Base-by-base conservation (phyloP, 78 protist species). In the Creolimax fragrantissima region DNA sequence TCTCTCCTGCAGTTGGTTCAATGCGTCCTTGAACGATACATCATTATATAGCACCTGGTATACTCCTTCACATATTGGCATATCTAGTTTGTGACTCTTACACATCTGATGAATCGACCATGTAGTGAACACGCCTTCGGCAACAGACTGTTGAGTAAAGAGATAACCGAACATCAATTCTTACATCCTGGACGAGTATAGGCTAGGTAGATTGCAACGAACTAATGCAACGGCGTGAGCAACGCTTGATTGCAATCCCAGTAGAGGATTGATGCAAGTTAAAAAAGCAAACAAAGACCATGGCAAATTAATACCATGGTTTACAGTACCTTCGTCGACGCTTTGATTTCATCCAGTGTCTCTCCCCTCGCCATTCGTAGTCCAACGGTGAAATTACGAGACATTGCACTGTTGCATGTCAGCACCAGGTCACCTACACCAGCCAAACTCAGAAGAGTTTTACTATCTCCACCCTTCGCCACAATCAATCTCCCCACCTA, bases 361-460 rank as follows among this genome's bases (percentile, higher is more conserved):
- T 94, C 94, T 4, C 95, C 95, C 44, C 45, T 37, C 3, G 85
- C 95, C 36, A 92, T 92, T 2, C 94, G 92, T 32, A 4, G 32
- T 44, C 95, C 93, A 43, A 90, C 91, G 42, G 89, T 42, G 35
- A 92, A 88, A 36, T 94, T 94, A 2, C 95, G 90, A 5, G 93
- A 89, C 35, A 94, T 74, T 3, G 93, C 85, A 5, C 92, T 90
- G 67, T 66, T 85, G 39, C 95, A 90, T 2, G 95, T 94, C 41
- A 92, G 93, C 41, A 92, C 84, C 17, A 93, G 47, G 89, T 94
- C 95, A 3, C 95, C 95, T 2, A 94, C 92, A 41, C 94, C 94
- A 2, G 93, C 45, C 17, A 94, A 92, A 2, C 89, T 91, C 24
- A 89, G 67, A 42, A 94, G 45, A 3, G 95, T 94, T 58, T 47